Base-by-base conservation (phyloP, 371 early-diverging fungal genomes). In the Mucor indicus region DNA sequence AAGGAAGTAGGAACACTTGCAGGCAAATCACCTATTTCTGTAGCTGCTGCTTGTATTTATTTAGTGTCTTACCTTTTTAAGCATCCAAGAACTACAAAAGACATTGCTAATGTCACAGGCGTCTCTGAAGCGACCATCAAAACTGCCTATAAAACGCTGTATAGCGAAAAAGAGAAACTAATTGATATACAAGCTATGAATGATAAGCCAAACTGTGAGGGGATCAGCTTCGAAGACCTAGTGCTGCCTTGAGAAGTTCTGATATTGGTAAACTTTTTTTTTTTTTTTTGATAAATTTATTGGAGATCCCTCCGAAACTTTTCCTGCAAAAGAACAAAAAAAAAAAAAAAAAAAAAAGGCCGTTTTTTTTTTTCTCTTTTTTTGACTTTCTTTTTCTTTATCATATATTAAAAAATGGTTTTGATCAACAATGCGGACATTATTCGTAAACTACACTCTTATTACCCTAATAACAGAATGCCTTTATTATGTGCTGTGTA, bases 111-210 rank as follows among this genome's bases (percentile, higher is more conserved):
- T 20, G 85, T 90, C 0, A 84, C 90, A 21, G 93, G 94, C 48
- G 91, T 93, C 11, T 89, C 92, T 19, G 93, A 94, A 54, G 84
- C 89, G 2, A 95, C 97, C 4, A 85, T 95, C 54, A 90, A 87
- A 64, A 84, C 83, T 41, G 89, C 91, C 0, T 92, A 92, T 68
- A 84, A 79, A 51, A 69, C 74, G 5, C 61, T 92, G 25, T 86
- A 81, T 50, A 55, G 51, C 13, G 79, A 83, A 53, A 75, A 81
- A 15, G 62, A 60, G 13, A 66, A 67, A 17, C 47, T 91, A 17
- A 60, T 85, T 37, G 73, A 80, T 24, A 57, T 77, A 11, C 72
- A 75, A 2, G 50, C 78, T 7, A 48, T 79, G 10, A 58, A 56
- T 21, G 49, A 46, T 25, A 62, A 62, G 23, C 62, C 74, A 3